These are phyloP conservation scores for Myriosclerotinia scirpicola DNA, from an alignment of 2,329 filamentous ascomycete species.

Conservation along the genomic window DNA sequence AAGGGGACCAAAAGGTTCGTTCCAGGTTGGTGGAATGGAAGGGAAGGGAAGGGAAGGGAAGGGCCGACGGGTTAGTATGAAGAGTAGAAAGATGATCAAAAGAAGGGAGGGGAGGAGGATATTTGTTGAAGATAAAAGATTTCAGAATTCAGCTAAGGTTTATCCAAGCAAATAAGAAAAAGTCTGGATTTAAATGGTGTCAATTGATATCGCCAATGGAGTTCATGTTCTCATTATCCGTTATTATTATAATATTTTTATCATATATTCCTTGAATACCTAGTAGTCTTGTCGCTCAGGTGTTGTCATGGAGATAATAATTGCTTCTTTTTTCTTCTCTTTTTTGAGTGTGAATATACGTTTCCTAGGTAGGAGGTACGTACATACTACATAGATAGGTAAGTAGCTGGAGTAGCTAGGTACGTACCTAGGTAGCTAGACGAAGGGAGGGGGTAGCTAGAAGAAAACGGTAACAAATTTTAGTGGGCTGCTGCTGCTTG, in stretches of 20 bases:
- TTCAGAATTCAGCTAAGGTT: conserved; percentile 3
- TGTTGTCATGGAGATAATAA: conserved; percentile 22
- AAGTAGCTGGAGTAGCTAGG: conserved; percentile 1
- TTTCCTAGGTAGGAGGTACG: neutral
- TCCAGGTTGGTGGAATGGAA: neutral
- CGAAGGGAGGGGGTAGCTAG: neutral
- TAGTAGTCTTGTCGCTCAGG: conserved; percentile 22
- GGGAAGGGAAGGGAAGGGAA: neutral
- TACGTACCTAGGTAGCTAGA: neutral
- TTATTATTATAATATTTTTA: too few relatives aligned
- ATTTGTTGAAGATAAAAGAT: conserved; percentile 23
- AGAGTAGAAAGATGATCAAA: neutral
- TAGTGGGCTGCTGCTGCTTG: too few relatives aligned
- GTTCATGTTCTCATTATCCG: conserved; percentile 18
- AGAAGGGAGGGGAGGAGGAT: neutral
- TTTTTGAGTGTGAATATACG: conserved; percentile 4
- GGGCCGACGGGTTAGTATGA: conserved; percentile 1
- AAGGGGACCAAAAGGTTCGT: neutral
- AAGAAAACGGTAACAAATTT: too few relatives aligned
- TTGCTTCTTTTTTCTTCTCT: too few relatives aligned
- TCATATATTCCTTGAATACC: conserved; percentile 18
- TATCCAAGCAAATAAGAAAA: conserved; percentile 18
- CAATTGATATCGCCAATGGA: conserved; percentile 23
- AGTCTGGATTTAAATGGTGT: conserved; percentile 15
- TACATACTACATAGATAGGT: too few relatives aligned